A percentile compares a stretch with the other conserved stretches of the same genome.
phyloP scores from a whole-genome alignment of 768 basidiomycete genomes.

The Dictyophora rubrovolvata region DNA sequence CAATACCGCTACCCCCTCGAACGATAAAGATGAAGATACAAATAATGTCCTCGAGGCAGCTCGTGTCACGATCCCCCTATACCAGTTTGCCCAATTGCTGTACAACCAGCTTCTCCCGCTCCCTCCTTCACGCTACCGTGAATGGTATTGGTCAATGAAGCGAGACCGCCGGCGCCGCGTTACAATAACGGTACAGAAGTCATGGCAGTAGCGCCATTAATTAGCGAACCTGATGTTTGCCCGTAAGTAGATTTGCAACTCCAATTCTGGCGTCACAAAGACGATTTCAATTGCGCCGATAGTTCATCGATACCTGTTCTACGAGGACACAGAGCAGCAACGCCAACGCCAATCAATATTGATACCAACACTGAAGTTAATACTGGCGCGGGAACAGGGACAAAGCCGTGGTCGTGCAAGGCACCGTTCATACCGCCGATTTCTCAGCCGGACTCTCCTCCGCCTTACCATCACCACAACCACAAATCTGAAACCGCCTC shows the following conservation, averaged over 20 bases:
- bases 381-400: slow-evolving; percentile 29
- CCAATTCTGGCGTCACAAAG: background rate
- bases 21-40: background rate
- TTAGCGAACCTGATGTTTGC: background rate
- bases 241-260: background rate
- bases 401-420: slow-evolving; percentile 76
- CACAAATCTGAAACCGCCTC: slow-evolving; percentile 7
- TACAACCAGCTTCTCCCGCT: background rate
- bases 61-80: background rate
- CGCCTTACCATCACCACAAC: slow-evolving; percentile 12
- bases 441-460: slow-evolving; percentile 12
- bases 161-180: background rate
- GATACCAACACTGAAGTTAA: slow-evolving; percentile 14
- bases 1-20: background rate
- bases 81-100: background rate
- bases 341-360: too few relatives aligned
- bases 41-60: background rate
- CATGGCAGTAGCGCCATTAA: background rate
- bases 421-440: slow-evolving; percentile 72
- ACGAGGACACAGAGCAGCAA: slow-evolving; percentile 5
- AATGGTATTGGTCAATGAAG: background rate
- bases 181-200: background rate
- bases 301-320: slow-evolving; percentile 5
- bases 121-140: background rate
- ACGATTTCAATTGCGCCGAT: background rate